Evolutionary conservation across 2,329 filamentous ascomycete species (phyloP), one percentile per base, ranked within the genome.

Genomic region (Teratosphaeria viscida): DNA sequence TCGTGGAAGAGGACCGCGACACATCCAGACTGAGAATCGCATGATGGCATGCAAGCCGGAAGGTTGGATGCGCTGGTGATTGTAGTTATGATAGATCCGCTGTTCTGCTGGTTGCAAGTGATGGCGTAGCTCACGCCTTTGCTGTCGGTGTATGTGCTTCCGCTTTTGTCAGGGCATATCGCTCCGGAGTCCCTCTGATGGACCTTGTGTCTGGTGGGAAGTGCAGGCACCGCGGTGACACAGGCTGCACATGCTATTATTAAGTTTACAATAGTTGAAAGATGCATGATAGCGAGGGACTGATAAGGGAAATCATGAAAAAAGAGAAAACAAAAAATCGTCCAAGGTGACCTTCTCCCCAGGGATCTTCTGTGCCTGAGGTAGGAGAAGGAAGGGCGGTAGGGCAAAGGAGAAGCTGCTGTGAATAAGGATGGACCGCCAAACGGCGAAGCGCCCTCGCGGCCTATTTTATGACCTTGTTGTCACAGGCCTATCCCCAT

Each of bases 1-100:
- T 54, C 58, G 52, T 59, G 60, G 49, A 61, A 61, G 23, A 54
- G 32, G n/a, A 47, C 57, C 5, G 54, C 60, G 10, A 56, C 57
- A 32, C 59, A 61, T 23, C 57, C 57, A 19, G 60, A 34, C 49
- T 55, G 11, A 26, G 37, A 32, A 59, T 61, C 60, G 27, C 60
- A 61, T 23, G 58, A 55, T 14, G 32, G 23, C 57, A 59, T 59
- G 32, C 60, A 61, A 8, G 54, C 23, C 11, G 52, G 54, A 12
- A 61, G 37, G 39, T 57, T 61, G 8, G 52, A 43, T 14, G 60
- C 27, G 10, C 52, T 32, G 14, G 8, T 26, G 19, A 55, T 59
- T 0, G 57, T 43, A 7, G 52, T 55, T 12, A 61, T 53, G 14
- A 59, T 55, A 3, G 37, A 16, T 16, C 60, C 60, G 35, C 29